These are phyloP conservation scores for Alloascoidea africana DNA, from an alignment of 805 yeast genomes.

Conservation along the genomic window DNA sequence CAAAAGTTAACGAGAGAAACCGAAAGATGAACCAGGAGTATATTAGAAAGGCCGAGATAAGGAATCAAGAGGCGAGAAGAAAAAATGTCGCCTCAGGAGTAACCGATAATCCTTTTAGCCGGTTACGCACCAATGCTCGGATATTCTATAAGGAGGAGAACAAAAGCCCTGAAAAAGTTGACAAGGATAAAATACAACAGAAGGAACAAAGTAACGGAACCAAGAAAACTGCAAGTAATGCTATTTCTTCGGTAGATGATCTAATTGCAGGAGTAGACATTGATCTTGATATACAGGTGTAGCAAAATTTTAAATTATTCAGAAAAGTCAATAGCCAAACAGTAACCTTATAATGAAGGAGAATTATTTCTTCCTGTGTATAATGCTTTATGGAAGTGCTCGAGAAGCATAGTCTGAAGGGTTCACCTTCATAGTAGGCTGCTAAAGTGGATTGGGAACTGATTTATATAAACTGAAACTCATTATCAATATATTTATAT, in stretches of 20 bases:
- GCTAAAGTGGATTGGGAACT: no score
- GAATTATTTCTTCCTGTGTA: no score
- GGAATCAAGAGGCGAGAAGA: constrained; percentile 40
- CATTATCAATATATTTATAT: no score
- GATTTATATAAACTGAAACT: no score
- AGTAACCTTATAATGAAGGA: no score
- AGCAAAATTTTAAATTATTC: constrained; percentile 2
- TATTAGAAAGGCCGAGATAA: constrained; percentile 66
- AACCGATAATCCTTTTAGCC: constrained; percentile 65
- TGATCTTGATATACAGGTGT: constrained; percentile 18
- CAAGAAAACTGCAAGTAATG: neutral
- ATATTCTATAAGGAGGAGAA: constrained; percentile 48
- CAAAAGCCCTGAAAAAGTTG: constrained; percentile 17
- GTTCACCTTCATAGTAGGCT: no score
- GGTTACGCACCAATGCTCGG: constrained; percentile 78
- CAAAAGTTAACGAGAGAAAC: constrained; percentile 72
- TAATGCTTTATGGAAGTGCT: no score
- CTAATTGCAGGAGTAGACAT: constrained; percentile 21
- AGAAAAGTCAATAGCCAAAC: no score
- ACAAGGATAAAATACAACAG: neutral
- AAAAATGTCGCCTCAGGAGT: constrained; percentile 19
- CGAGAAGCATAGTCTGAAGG: no score
- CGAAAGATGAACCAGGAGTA: constrained; percentile 64
- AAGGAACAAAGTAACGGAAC: constrained; percentile 7
- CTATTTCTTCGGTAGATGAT: constrained; percentile 17